Evolutionary conservation across 2,329 filamentous ascomycete genomes (phyloP), one percentile per base, ranked within the genome.

Genomic region (Neofusicoccum sp.): DNA sequence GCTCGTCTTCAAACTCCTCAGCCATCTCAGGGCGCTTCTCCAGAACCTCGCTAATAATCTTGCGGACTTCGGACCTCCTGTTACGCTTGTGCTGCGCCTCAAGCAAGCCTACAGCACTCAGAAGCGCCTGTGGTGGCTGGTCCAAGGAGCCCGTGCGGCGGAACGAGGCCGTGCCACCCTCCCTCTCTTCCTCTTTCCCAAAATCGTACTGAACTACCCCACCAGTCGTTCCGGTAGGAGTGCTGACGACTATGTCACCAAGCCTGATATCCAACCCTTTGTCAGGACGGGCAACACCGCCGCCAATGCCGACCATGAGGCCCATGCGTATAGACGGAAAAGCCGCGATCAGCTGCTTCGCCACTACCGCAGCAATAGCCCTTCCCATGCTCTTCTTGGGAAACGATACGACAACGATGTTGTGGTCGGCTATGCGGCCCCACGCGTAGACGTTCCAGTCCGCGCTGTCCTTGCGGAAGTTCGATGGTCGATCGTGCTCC

Each of bases 161-260:
- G 4, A 28, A n/a, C 3, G 28, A 48, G 33, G 0, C 44, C 44
- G n/a, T n/a, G n/a, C n/a, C n/a, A n/a, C n/a, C n/a, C n/a, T n/a
- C n/a, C n/a, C n/a, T n/a, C 28, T 6, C 14, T 3, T 45, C 28
- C 9, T 43, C 60, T 49, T 69, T 69, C 1, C 68, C 69, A 48
- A 64, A 67, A 14, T 68, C 65, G 38, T 72, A 73, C n/a, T 74
- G 71, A 3, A 73, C 34, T 0, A 74, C 67, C 1, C 68, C 67
- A 3, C 65, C 64, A 1, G 63, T 33, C 0, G 34, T 54, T 36
- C 63, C 58, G 7, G 61, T 51, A 12, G 64, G 63, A n/a, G 43
- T 11, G 40, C 69, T 67, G 4, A 75, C 68, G 0, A 71, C 68
- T 16, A 67, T 47, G 11, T 66, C 57, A 1, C 47, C 68, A 20